Base-by-base conservation (phyloP, 106 monocot species). In the Apostasia shenzhenica region DNA sequence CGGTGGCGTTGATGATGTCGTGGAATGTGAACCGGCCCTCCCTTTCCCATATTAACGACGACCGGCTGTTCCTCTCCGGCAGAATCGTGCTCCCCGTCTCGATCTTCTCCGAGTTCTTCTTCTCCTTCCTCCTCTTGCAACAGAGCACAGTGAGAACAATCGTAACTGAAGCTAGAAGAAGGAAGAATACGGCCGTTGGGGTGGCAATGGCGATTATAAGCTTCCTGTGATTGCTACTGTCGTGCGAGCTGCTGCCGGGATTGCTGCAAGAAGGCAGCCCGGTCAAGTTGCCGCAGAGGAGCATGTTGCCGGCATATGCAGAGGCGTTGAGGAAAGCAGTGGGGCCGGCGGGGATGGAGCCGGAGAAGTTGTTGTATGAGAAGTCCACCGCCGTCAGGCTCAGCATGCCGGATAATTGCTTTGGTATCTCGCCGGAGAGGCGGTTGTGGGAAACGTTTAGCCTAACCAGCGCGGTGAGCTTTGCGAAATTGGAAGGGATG, bases 371-470 rank as follows among this genome's bases (percentile, higher is more conserved):
- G 78, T 93, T 93, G 79, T 82, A 70, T 0, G 93, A 89, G 64
- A 93, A 89, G 67, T 93, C 93, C 3, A 89, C 78, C 5, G 70
- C 65, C 1, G 61, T 69, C 3, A 93, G 61, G 78, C 89, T 84
- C 14, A 14, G 39, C 82, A 93, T 81, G 44, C 54, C 0, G 2
- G 81, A 78, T 1, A 93, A 73, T 2, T 46, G 48, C 5, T 1
- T 11, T 0, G 86, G 89, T 1, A 86, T 84, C 40, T 61, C 12
- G 0, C 93, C 86, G 0, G 77, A 81, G 74, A 93, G 83, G 9
- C 73, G 1, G 43, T 93, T 93, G 60, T 78, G 83, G 1, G 89
- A 93, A 2, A 93, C 57, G 60, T 93, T 93, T 46, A 93, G 73
- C 38, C 51, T 73, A 62, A 78, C 66, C 65, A 93, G 70, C 40